Conservation (phyloP, 2,329 filamentous ascomycete species). For the Trichophyton equinum region DNA sequence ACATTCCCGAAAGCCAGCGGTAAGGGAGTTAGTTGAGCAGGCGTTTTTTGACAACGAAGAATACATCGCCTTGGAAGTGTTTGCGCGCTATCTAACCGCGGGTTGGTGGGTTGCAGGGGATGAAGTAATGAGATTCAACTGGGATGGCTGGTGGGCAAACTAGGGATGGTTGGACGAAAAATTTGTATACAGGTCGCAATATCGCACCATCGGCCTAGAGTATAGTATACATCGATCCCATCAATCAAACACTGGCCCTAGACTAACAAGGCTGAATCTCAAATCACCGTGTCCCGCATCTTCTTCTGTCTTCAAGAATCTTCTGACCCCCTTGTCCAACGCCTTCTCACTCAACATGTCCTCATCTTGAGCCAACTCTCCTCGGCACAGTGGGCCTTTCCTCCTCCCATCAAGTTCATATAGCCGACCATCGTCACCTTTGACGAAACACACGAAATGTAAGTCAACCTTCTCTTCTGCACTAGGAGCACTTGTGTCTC, state of each 20-base stretch:
- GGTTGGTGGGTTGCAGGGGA: constrained; percentile 53
- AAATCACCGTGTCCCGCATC: constrained; percentile 44
- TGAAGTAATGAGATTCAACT: constrained; percentile 50
- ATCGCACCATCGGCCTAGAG: not conserved
- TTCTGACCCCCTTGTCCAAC: constrained; percentile 54
- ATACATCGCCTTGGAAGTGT: constrained; percentile 47
- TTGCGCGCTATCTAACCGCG: constrained; percentile 46
- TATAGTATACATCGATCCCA: not conserved
- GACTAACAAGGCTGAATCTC: constrained; percentile 50
- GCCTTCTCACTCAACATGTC: constrained; percentile 66
- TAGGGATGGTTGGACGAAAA: not conserved
- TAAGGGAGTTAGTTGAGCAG: constrained; percentile 43
- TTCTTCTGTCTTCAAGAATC: constrained; percentile 47
- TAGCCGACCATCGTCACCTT: constrained; percentile 54
- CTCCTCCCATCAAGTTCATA: constrained; percentile 71
- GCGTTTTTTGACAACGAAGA: constrained; percentile 28
- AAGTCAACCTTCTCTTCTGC: constrained; percentile 77
- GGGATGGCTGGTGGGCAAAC: constrained; percentile 38
- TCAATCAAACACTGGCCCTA: constrained; percentile 46
- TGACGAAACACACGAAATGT: constrained; percentile 93
- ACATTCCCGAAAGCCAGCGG: constrained; percentile 52
- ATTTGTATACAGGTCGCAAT: not conserved
- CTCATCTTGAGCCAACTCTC: constrained; percentile 46
- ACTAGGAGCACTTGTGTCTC: constrained; percentile 65
- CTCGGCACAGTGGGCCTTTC: constrained; percentile 61